Conservation (phyloP, 2,329 filamentous ascomycete species). For the Aspergillus uvarum region DNA sequence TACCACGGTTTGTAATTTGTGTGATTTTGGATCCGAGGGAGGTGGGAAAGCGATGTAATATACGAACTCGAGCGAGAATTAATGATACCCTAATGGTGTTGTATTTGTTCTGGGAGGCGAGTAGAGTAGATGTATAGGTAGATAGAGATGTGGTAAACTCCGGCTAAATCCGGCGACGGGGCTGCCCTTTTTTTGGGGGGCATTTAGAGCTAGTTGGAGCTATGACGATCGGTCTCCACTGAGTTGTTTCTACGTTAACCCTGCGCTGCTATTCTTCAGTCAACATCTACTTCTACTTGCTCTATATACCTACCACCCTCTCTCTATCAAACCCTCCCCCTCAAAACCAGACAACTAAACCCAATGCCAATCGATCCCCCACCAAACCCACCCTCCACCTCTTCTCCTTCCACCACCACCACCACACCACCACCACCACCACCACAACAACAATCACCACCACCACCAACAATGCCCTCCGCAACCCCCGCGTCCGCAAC, state of each 20-base stretch:
- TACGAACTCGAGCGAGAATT: slow-evolving; percentile 17
- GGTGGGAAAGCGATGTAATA: slow-evolving; percentile 19
- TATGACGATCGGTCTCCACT: neutral
- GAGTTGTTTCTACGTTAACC: neutral
- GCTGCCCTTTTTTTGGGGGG: too few relatives aligned
- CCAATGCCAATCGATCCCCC: too few relatives aligned
- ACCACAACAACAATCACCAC: neutral
- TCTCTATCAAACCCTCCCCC: too few relatives aligned
- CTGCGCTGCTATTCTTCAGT: neutral
- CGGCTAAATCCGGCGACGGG: neutral
- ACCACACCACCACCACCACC: neutral
- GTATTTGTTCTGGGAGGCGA: neutral
- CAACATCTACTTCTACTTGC: neutral
- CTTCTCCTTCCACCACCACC: neutral
- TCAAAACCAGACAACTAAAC: too few relatives aligned
- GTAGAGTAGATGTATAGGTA: neutral
- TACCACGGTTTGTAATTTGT: slow-evolving; percentile 21
- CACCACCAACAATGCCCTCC: neutral
- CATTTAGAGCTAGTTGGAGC: too few relatives aligned
- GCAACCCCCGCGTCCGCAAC: too few relatives aligned
- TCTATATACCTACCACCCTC: too few relatives aligned
- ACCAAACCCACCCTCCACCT: neutral
- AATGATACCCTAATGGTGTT: slow-evolving; percentile 23
- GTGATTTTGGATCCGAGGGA: slow-evolving; percentile 6
- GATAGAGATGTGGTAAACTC: neutral